Conservation (phyloP, 2,329 filamentous ascomycete genomes). For the Ilyonectria mors-panacis region DNA sequence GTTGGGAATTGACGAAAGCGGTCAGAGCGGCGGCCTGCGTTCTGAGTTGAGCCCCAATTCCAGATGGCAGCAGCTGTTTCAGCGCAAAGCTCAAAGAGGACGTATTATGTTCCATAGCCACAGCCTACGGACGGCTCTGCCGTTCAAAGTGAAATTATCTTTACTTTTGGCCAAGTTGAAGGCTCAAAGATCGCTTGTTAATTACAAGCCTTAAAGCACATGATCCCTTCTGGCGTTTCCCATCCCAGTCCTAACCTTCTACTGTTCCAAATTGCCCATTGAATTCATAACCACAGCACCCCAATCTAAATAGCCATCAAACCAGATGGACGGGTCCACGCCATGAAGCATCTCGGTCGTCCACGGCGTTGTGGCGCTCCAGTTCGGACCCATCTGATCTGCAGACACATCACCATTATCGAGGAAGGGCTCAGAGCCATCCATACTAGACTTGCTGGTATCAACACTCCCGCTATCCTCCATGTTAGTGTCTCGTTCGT, state of each 20-base stretch:
- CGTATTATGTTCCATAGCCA: too few relatives aligned
- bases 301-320: constrained; percentile 56
- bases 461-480: constrained; percentile 8
- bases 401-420: constrained; percentile 39
- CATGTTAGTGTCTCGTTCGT: constrained; percentile 39
- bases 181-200: background rate
- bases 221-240: background rate
- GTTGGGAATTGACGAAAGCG: too few relatives aligned
- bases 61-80: too few relatives aligned
- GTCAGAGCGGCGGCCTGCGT: too few relatives aligned
- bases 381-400: constrained; percentile 46
- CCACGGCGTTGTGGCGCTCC: constrained; percentile 49
- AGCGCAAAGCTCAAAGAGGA: too few relatives aligned
- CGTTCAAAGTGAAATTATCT: too few relatives aligned
- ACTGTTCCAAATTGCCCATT: constrained; percentile 46
- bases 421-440: constrained; percentile 22
- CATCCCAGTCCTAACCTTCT: constrained; percentile 5
- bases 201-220: too few relatives aligned
- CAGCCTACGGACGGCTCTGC: too few relatives aligned
- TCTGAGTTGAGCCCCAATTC: too few relatives aligned
- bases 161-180: too few relatives aligned
- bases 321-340: constrained; percentile 53
- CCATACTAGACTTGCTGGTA: background rate
- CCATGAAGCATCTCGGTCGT: constrained; percentile 52
- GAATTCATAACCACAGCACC: constrained; percentile 52